Evolutionary conservation across 768 basidiomycete species (phyloP).

Genomic region (Termitomyces sp.): DNA sequence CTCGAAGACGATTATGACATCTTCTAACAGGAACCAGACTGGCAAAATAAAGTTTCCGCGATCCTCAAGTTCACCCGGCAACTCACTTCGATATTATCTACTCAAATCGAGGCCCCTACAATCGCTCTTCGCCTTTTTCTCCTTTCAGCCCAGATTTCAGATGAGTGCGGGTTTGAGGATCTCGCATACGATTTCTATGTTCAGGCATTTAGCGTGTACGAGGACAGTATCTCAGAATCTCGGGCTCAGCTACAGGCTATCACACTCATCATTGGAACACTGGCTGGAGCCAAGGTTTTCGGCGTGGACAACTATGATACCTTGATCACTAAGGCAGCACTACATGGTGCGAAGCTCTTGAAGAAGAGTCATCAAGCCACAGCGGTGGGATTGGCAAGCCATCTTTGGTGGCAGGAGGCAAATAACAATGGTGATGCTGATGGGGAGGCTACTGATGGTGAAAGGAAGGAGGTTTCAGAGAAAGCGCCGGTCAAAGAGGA

Average conservation of each 20-base stretch:
- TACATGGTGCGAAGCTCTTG: conserved; percentile 92
- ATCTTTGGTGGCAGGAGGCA: conserved; percentile 96
- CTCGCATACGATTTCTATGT: conserved; percentile 97
- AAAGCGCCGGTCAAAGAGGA: conserved; percentile 36
- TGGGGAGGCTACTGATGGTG: conserved; percentile 31
- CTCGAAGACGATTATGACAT: background rate
- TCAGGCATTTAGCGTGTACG: conserved; percentile 96
- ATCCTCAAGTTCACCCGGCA: conserved; percentile 95
- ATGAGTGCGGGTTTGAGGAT: conserved; percentile 93
- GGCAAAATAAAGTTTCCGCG: conserved; percentile 78
- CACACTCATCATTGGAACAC: conserved; percentile 86
- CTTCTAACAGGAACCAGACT: conserved; percentile 66
- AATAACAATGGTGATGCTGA: conserved; percentile 26
- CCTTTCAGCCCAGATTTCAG: conserved; percentile 90
- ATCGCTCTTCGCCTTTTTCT: conserved; percentile 93
- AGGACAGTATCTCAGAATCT: conserved; percentile 94
- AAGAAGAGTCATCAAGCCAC: conserved; percentile 99
- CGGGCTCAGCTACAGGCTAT: conserved; percentile 97
- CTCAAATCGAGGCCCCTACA: conserved; percentile 88
- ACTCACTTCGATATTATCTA: conserved; percentile 87
- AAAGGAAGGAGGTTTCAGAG: conserved; percentile 30
- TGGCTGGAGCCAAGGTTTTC: conserved; percentile 89
- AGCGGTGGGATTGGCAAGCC: conserved; percentile 91
- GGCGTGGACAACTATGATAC: conserved; percentile 95
- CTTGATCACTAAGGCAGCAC: conserved; percentile 95